phyloP scores from a whole-genome alignment of 2,329 filamentous ascomycete genomes.

The Phialophora tarda region DNA sequence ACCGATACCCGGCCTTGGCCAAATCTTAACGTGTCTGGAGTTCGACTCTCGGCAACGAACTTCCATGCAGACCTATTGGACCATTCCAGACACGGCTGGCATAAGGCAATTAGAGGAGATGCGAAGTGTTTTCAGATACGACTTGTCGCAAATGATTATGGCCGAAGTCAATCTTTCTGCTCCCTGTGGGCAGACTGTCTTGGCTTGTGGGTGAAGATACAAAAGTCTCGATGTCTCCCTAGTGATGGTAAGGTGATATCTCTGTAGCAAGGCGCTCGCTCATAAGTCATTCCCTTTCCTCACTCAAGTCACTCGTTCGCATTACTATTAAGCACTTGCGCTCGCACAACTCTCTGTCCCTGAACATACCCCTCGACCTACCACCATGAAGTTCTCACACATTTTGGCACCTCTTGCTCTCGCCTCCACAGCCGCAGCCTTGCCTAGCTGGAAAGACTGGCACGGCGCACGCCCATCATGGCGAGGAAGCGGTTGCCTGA shows the following conservation, averaged over 20 bases:
- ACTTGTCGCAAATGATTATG: background rate
- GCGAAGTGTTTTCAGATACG: background rate
- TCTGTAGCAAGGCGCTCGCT: no score
- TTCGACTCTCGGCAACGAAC: background rate
- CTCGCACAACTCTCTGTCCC: background rate
- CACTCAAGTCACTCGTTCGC: background rate
- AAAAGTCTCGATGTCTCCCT: conserved; percentile 3
- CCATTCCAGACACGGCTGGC: background rate
- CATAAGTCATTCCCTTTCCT: conserved; percentile 5
- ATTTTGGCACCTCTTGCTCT: conserved; percentile 23
- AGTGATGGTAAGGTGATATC: background rate
- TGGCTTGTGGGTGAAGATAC: conserved; percentile 4
- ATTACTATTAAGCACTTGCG: background rate
- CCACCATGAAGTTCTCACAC: conserved; percentile 29
- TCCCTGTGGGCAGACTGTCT: background rate
- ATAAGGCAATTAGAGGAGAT: background rate
- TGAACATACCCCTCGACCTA: background rate
- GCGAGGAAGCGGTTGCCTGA: conserved; percentile 19
- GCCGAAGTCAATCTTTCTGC: background rate
- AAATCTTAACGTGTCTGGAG: background rate
- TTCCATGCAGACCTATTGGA: background rate
- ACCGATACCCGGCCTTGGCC: conserved; percentile 8
- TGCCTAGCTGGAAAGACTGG: conserved; percentile 27
- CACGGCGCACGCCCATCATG: conserved; percentile 1
- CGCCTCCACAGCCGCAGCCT: conserved; percentile 17